Base-by-base conservation (phyloP, 257 asterid genomes). In the Petunia secreta region DNA sequence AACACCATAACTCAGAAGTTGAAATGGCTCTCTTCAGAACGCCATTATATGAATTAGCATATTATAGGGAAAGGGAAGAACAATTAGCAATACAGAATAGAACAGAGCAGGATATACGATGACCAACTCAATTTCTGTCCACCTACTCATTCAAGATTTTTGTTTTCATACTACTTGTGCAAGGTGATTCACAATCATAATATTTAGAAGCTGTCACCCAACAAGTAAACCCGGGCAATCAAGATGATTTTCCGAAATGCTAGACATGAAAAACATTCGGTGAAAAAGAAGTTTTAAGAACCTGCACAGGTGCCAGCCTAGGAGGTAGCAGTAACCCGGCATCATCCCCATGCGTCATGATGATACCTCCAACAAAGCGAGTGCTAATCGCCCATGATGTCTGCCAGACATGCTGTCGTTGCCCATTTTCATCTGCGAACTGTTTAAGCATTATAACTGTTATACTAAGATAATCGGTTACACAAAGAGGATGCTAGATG, bases 351-450 rank as follows among this genome's bases (percentile, higher is more conserved):
- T 94, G 98, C 55, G 99, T 91, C 98, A 94, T 96, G 81, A 94
- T 94, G 82, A 96, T 92, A 83, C 97, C 98, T 77, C 99, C 99
- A 84, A 96, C 83, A 90, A 96, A 96, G 79, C 99, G 87, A 34
- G 98, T 92, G 91, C 98, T 96, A 79, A 96, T 78, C 57, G 98
- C 98, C 99, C 99, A 94, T 75, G 98, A 96, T 84, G 99, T 96
- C 91, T 96, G 98, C 99, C 99, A 96, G 53, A 92, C 97, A 85
- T 94, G 94, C 75, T 92, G 91, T 86, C 98, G 89, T 85, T 89
- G 91, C 78, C 98, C 98, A 84, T 86, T 94, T 92, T 92, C 98
- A 91, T 91, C 99, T 16, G 95, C 87, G 85, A 94, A 94, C 99
- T 94, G 94, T 78, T 71, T 52, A 76, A 65, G 36, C 62, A 73